Evolutionary conservation across 768 basidiomycete genomes (phyloP).

Genomic region (Mycena vitilis): DNA sequence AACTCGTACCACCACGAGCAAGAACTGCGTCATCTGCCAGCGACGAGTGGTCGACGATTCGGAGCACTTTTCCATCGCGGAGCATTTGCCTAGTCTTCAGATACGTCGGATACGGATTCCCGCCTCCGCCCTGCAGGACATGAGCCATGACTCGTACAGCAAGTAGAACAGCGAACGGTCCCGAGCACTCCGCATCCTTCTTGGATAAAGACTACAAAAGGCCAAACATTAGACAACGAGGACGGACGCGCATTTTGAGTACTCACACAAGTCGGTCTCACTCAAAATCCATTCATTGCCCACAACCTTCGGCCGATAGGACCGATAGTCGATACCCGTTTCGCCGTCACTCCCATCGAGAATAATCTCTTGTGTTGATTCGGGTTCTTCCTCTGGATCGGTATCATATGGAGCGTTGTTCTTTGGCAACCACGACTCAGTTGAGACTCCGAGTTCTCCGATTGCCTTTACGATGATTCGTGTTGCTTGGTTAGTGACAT

Average conservation of each 20-base stretch:
- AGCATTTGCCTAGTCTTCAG: constrained; percentile 64
- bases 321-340: constrained; percentile 42
- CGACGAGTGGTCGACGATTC: constrained; percentile 57
- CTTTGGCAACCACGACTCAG: constrained; percentile 9
- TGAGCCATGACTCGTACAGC: background rate
- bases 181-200: constrained; percentile 74
- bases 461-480: constrained; percentile 70
- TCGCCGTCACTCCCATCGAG: constrained; percentile 21
- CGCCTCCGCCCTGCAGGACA: constrained; percentile 63
- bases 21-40: constrained; percentile 55
- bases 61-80: constrained; percentile 58
- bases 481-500: constrained; percentile 63
- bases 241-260: background rate
- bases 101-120: constrained; percentile 64
- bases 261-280: constrained; percentile 56
- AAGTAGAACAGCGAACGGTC: constrained; percentile 41
- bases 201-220: constrained; percentile 62
- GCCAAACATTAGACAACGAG: background rate
- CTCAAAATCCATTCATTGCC: constrained; percentile 57
- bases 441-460: constrained; percentile 55
- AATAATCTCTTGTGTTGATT: constrained; percentile 23
- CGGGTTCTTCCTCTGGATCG: constrained; percentile 33
- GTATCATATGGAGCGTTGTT: constrained; percentile 33
- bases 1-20: constrained; percentile 40
- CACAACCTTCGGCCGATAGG: constrained; percentile 52